phyloP scores from a whole-genome alignment of 768 basidiomycete species.

The Pisolithus marmoratus region DNA sequence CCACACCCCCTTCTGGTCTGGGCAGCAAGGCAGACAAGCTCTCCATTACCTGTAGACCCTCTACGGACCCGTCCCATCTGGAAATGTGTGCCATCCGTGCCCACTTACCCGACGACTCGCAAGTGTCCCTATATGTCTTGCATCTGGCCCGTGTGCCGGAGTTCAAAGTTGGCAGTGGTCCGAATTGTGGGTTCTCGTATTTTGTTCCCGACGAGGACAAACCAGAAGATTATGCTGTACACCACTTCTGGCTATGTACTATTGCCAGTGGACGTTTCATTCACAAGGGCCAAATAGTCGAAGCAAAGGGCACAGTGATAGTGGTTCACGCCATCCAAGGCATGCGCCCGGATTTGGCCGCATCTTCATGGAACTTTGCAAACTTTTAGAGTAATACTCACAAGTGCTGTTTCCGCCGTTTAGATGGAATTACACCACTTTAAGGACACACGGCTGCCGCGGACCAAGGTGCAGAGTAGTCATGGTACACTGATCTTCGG shows the following conservation, averaged over 20 bases:
- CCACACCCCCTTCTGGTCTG: slow-evolving; percentile 63
- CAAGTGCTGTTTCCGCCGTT: slow-evolving; percentile 75
- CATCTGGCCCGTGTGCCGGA: slow-evolving; percentile 72
- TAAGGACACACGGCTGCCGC: slow-evolving; percentile 68
- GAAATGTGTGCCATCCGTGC: slow-evolving; percentile 79
- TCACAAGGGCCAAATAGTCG: slow-evolving; percentile 52
- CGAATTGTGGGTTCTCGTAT: slow-evolving; percentile 85
- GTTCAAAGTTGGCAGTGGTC: slow-evolving; percentile 87
- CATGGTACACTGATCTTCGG: slow-evolving; percentile 72
- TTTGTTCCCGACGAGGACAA: slow-evolving; percentile 66
- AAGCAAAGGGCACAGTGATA: slow-evolving; percentile 67
- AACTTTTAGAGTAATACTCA: slow-evolving; percentile 77
- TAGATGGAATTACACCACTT: slow-evolving; percentile 97
- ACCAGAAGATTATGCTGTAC: slow-evolving; percentile 80
- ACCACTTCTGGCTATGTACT: slow-evolving; percentile 84
- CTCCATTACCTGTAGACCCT: slow-evolving; percentile 60
- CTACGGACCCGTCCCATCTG: slow-evolving; percentile 50
- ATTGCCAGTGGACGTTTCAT: slow-evolving; percentile 62
- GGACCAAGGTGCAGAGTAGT: slow-evolving; percentile 82
- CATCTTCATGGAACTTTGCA: slow-evolving; percentile 91
- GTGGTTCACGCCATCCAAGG: slow-evolving; percentile 96
- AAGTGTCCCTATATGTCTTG: slow-evolving; percentile 68
- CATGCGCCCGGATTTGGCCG: slow-evolving; percentile 93
- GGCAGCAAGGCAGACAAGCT: slow-evolving; percentile 89
- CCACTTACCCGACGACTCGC: slow-evolving; percentile 73